Conservation (phyloP, 2,329 filamentous ascomycete species). For the Stagonosporopsis chrysanthemi region DNA sequence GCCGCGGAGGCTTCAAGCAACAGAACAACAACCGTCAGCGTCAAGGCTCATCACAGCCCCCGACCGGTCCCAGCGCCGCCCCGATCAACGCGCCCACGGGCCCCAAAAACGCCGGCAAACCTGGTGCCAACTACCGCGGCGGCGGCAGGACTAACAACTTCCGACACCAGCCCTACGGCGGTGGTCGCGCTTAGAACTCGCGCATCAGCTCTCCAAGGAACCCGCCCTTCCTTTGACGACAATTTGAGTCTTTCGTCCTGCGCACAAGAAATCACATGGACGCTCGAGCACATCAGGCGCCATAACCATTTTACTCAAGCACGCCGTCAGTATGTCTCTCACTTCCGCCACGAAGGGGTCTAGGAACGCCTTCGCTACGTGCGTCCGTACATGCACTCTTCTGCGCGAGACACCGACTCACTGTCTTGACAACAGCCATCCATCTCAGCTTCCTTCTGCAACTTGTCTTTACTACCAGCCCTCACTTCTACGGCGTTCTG, state of each 20-base stretch:
- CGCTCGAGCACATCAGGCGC: background rate
- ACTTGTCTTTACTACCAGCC: slow-evolving; percentile 5
- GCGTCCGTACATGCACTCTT: background rate
- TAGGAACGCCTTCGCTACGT: background rate
- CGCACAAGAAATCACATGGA: background rate
- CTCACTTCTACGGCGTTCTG: background rate
- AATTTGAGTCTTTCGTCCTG: background rate
- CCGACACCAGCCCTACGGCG: slow-evolving; percentile 46
- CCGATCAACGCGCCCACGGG: slow-evolving; percentile 90
- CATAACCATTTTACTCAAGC: background rate
- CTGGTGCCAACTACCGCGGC: slow-evolving; percentile 91
- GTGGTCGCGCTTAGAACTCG: slow-evolving; percentile 25
- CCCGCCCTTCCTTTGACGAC: background rate
- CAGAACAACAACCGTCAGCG: slow-evolving; percentile 49
- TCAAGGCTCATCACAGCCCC: slow-evolving; percentile 52
- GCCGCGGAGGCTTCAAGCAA: slow-evolving; percentile 47
- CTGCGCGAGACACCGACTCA: background rate
- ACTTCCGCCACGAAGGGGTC: background rate
- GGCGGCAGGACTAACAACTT: slow-evolving; percentile 64
- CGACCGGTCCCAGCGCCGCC: slow-evolving; percentile 49
- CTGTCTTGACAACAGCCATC: background rate
- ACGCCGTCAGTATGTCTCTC: background rate
- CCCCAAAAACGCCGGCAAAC: slow-evolving; percentile 91
- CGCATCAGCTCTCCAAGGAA: background rate
- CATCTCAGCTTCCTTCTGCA: background rate